Evolutionary conservation across 306 rosid species (phyloP), one percentile per base, ranked within the genome.

Genomic region (Corylus americana): DNA sequence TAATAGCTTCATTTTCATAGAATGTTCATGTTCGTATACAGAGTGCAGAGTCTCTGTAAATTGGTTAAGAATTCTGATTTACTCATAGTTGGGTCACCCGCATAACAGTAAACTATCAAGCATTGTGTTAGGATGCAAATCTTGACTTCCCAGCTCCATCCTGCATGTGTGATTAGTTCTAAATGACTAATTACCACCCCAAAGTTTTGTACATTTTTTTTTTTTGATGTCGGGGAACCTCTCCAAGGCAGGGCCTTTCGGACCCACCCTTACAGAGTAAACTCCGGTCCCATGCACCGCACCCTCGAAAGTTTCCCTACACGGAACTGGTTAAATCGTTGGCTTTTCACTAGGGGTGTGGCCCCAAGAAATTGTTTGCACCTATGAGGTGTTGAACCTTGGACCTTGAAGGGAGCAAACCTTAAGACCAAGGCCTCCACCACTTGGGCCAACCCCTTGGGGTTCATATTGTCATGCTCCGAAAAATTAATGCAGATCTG

Each of bases 1-100:
- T 58, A 18, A 73, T 76, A 75, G 74, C 69, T 72, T 80, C 80
- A 55, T 25, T 51, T 53, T 42, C n/a, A 11, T 25, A 53, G 17
- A 49, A 13, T 6, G 39, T 58, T 22, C 45, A 27, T 70, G 63
- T 68, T 42, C 58, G 16, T 10, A 48, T 27, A 31, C 63, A 59
- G 64, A 61, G n/a, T 11, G 48, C 31, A 17, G 16, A n/a, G 42
- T 67, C 29, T 67, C 29, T 42, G 8, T n/a, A 42, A 59, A 10
- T 27, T 59, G 31, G 64, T 2, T 51, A 13, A 42, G 20, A 11
- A 37, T 37, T 37, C 55, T 9, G 50, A 42, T 17, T 63, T 18
- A 11, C 27, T 64, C 66, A 42, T 68, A 4, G 13, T 18, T 17
- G 50, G 22, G 49, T 54, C 49, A 57, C 11, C 31, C 35, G 3